A percentile compares a stretch with the other conserved stretches of the same genome.
phyloP scores from a whole-genome alignment of 2,329 filamentous ascomycete species.

The Passalora sequoiae region DNA sequence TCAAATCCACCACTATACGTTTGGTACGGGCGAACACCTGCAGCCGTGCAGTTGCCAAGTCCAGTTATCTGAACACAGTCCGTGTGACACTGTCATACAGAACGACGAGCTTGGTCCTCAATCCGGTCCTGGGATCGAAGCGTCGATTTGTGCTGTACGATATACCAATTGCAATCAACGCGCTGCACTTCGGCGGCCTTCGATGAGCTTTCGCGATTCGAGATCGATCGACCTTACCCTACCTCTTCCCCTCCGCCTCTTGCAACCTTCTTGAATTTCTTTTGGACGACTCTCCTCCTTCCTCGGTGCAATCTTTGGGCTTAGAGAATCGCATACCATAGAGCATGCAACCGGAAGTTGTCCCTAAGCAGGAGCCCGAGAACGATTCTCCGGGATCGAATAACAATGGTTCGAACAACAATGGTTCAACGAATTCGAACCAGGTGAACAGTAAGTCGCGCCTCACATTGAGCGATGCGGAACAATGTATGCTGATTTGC shows the following conservation, averaged over 20 bases:
- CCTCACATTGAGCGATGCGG: too few relatives aligned
- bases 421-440: conserved; percentile 10
- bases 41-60: conserved; percentile 3
- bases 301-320: conserved; percentile 6
- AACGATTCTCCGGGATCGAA: conserved; percentile 22
- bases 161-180: background rate
- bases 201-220: conserved; percentile 11
- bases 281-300: background rate
- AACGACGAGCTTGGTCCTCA: background rate
- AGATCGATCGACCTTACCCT: conserved; percentile 2
- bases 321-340: conserved; percentile 6
- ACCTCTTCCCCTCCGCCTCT: conserved; percentile 7
- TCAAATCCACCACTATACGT: too few relatives aligned
- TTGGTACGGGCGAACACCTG: conserved; percentile 3
- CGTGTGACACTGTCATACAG: conserved; percentile 1
- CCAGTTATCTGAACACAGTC: background rate
- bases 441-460: conserved; percentile 21
- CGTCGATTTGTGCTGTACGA: background rate
- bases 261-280: background rate
- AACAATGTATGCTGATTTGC: too few relatives aligned
- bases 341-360: conserved; percentile 28
- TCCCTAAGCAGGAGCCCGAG: conserved; percentile 25
- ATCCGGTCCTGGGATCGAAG: background rate
- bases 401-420: conserved; percentile 15
- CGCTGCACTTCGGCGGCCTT: conserved; percentile 1